Evolutionary conservation across 129 eudicot genomes (phyloP).

Genomic region (Dittrichia graveolens): DNA sequence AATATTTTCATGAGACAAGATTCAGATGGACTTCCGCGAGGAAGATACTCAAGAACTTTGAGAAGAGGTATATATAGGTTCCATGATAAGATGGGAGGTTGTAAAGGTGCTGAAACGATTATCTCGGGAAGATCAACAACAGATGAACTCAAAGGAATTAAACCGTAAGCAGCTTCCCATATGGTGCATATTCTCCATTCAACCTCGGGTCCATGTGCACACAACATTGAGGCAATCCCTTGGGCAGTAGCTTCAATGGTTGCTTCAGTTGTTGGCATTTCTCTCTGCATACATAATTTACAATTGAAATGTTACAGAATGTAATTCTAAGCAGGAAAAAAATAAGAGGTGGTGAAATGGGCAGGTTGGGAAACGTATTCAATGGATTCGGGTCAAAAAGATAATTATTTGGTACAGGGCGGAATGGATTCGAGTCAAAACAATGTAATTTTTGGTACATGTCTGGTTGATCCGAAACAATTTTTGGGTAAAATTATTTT

Average conservation of each 20-base stretch:
- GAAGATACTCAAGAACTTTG: slow-evolving; percentile 95
- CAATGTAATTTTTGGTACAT: no score
- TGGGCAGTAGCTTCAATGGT: slow-evolving; percentile 97
- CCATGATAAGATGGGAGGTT: slow-evolving; percentile 94
- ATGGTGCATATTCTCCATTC: slow-evolving; percentile 99
- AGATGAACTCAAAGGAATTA: slow-evolving; percentile 88
- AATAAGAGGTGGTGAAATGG: not conserved
- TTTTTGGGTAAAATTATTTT: not conserved
- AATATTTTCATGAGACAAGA: slow-evolving; percentile 97
- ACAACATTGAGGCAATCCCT: slow-evolving; percentile 96
- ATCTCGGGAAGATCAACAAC: slow-evolving; percentile 93
- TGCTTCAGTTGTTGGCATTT: slow-evolving; percentile 82
- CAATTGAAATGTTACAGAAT: not conserved
- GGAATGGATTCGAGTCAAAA: no score
- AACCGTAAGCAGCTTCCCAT: slow-evolving; percentile 99
- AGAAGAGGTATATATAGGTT: slow-evolving; percentile 90
- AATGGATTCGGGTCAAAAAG: not conserved
- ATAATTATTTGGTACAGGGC: not conserved
- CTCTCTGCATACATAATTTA: slow-evolving; percentile 42
- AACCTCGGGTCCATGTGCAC: slow-evolving; percentile 97
- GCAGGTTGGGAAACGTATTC: not conserved
- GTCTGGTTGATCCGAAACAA: slow-evolving; percentile 2
- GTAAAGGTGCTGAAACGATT: slow-evolving; percentile 92
- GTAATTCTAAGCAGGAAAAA: not conserved
- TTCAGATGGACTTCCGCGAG: slow-evolving; percentile 97